Percentiles rank a stretch among this genome's conserved stretches.
Evolutionary conservation across 371 early-diverging fungal species (phyloP).

Genomic region (Gilbertella persicaria): DNA sequence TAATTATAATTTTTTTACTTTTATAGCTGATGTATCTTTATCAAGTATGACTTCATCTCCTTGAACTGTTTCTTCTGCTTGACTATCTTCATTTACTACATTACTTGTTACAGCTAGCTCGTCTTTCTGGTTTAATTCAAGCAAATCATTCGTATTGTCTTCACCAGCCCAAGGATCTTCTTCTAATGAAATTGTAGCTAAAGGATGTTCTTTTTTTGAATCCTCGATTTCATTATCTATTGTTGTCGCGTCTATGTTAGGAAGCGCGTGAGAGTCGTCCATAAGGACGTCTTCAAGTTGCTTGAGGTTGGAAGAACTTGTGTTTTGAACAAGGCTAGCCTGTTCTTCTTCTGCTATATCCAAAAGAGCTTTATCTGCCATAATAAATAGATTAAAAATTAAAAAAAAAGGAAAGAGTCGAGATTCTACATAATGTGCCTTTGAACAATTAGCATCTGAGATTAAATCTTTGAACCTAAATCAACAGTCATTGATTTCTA

Average conservation of each 20-base stretch:
- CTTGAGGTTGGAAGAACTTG: background rate
- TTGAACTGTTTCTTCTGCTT: conserved; percentile 1
- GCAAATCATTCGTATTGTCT: background rate
- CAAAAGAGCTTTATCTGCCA: no score
- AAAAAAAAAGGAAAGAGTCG: no score
- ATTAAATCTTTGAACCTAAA: no score
- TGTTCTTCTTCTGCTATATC: conserved; percentile 18
- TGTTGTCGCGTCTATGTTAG: background rate
- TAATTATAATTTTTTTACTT: conserved; percentile 2
- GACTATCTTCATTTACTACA: background rate
- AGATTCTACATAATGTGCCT: no score
- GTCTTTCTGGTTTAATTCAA: no score
- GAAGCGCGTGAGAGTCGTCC: background rate
- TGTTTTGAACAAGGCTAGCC: conserved; percentile 6
- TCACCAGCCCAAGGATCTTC: conserved; percentile 16
- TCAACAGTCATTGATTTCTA: no score
- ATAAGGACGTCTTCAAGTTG: no score
- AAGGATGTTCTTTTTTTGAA: conserved; percentile 13
- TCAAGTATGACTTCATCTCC: conserved; percentile 1
- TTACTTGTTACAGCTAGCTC: conserved; percentile 12
- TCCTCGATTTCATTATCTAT: background rate
- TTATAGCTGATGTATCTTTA: conserved; percentile 20
- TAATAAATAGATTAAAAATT: no score
- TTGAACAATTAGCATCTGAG: no score
- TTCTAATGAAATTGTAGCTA: conserved; percentile 8